A percentile compares a stretch with the other conserved stretches of the same genome.
Evolutionary conservation across 768 basidiomycete species (phyloP).

Genomic region (Auricularia sp.): DNA sequence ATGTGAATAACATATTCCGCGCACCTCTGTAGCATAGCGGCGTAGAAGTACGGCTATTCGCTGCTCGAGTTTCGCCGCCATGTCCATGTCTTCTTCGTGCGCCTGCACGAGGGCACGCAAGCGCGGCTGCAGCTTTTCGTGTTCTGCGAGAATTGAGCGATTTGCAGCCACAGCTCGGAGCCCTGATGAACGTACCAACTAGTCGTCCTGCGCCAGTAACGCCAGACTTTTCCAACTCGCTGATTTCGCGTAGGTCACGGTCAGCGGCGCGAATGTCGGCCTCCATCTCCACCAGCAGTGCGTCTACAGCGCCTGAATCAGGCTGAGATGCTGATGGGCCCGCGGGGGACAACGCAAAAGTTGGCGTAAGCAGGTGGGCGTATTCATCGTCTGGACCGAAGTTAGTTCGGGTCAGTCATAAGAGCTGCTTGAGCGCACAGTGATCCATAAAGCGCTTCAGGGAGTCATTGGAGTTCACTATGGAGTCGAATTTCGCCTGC

Average conservation of each 20-base stretch:
- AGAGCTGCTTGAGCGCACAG: slow-evolving; percentile 16
- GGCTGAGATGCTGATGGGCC: slow-evolving; percentile 41
- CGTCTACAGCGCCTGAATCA: slow-evolving; percentile 53
- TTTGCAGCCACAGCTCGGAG: not conserved
- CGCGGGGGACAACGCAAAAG: slow-evolving; percentile 52
- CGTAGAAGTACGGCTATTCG: slow-evolving; percentile 58
- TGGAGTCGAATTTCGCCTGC: slow-evolving; percentile 42
- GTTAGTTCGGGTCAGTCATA: too few relatives aligned
- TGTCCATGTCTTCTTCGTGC: slow-evolving; percentile 47
- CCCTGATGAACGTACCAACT: slow-evolving; percentile 30
- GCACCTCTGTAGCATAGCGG: slow-evolving; percentile 58
- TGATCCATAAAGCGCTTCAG: slow-evolving; percentile 64
- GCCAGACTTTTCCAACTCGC: slow-evolving; percentile 56
- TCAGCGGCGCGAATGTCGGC: slow-evolving; percentile 75
- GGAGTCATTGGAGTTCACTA: slow-evolving; percentile 60
- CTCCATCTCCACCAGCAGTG: slow-evolving; percentile 69
- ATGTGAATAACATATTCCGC: slow-evolving; percentile 13
- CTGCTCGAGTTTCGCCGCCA: slow-evolving; percentile 52
- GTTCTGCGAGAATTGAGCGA: slow-evolving; percentile 28
- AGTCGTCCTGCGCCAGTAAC: slow-evolving; percentile 66
- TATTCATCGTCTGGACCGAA: slow-evolving; percentile 45
- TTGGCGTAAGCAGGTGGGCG: slow-evolving; percentile 60
- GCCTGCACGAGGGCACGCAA: slow-evolving; percentile 46
- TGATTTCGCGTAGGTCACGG: slow-evolving; percentile 71
- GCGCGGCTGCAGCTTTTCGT: slow-evolving; percentile 58